Evolutionary conservation across 805 yeast genomes (phyloP).

Genomic region (Sugiyamaella americana): DNA sequence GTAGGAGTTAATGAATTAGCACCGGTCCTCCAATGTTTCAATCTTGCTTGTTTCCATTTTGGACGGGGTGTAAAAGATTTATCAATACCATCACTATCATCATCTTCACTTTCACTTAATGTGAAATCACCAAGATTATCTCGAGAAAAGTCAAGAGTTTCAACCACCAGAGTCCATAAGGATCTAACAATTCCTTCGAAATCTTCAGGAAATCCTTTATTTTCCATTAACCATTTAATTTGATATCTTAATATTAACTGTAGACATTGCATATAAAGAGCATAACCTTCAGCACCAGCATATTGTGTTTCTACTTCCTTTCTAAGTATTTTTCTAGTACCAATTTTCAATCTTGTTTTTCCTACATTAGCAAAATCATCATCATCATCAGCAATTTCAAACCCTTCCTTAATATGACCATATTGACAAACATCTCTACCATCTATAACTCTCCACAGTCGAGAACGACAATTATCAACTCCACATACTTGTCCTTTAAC

Average conservation of each 20-base stretch:
- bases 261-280: slow-evolving; percentile 34
- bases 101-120: neutral
- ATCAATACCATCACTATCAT: slow-evolving; percentile 12
- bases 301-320: slow-evolving; percentile 23
- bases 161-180: slow-evolving; percentile 9
- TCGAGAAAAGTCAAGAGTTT: neutral
- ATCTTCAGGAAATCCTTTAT: slow-evolving; percentile 23
- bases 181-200: slow-evolving; percentile 21
- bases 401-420: slow-evolving; percentile 83
- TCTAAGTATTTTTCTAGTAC: neutral
- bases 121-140: neutral
- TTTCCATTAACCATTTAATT: slow-evolving; percentile 35
- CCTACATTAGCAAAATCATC: slow-evolving; percentile 39
- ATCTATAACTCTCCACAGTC: slow-evolving; percentile 61
- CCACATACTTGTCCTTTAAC: slow-evolving; percentile 82
- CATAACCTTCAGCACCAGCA: slow-evolving; percentile 46
- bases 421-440: slow-evolving; percentile 82
- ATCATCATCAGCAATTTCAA: slow-evolving; percentile 79
- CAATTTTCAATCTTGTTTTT: neutral
- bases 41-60: neutral
- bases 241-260: slow-evolving; percentile 39
- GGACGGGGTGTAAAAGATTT: slow-evolving; percentile 43
- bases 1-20: slow-evolving; percentile 2
- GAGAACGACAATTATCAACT: slow-evolving; percentile 78
- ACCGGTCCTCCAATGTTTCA: neutral